Conservation (phyloP, 2,329 filamentous ascomycete species). For the Septoria linicola region DNA sequence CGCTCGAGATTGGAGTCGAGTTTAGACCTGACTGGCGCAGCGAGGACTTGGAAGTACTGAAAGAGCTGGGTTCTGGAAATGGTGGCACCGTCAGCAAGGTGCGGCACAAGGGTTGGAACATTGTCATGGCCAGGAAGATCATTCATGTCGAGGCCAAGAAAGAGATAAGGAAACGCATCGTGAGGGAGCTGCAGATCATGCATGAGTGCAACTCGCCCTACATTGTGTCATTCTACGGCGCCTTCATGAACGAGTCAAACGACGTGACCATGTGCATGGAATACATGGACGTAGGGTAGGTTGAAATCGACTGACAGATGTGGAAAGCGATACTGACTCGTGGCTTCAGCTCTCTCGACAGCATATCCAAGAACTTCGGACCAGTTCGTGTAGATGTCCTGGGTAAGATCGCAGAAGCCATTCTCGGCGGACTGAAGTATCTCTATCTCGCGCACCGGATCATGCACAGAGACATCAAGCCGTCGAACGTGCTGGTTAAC, state of each 20-base stretch:
- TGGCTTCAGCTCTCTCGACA: slow-evolving; percentile 73
- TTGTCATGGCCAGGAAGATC: slow-evolving; percentile 97
- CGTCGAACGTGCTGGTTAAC: slow-evolving; percentile 95
- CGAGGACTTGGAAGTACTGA: slow-evolving; percentile 88
- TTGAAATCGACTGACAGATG: slow-evolving; percentile 20
- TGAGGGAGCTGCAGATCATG: slow-evolving; percentile 96
- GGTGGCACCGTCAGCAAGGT: slow-evolving; percentile 98
- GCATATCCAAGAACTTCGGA: slow-evolving; percentile 90
- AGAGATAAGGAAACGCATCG: slow-evolving; percentile 93
- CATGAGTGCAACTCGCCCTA: slow-evolving; percentile 95
- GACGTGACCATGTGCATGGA: slow-evolving; percentile 99
- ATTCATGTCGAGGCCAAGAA: slow-evolving; percentile 98
- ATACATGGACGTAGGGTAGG: slow-evolving; percentile 98
- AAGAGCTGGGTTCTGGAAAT: slow-evolving; percentile 93
- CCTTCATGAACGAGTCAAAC: slow-evolving; percentile 92
- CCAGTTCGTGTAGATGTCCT: slow-evolving; percentile 94
- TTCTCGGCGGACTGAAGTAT: slow-evolving; percentile 88
- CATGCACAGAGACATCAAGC: slow-evolving; percentile 99
- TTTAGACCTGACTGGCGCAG: slow-evolving; percentile 90
- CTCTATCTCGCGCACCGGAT: slow-evolving; percentile 95
- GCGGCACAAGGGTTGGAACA: slow-evolving; percentile 88
- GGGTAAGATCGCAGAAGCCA: slow-evolving; percentile 95
- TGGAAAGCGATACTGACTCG: slow-evolving; percentile 4
- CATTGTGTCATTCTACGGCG: slow-evolving; percentile 97
- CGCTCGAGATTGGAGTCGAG: slow-evolving; percentile 93